Conservation (phyloP, 768 basidiomycete species). For the Baorangia bicolor region DNA sequence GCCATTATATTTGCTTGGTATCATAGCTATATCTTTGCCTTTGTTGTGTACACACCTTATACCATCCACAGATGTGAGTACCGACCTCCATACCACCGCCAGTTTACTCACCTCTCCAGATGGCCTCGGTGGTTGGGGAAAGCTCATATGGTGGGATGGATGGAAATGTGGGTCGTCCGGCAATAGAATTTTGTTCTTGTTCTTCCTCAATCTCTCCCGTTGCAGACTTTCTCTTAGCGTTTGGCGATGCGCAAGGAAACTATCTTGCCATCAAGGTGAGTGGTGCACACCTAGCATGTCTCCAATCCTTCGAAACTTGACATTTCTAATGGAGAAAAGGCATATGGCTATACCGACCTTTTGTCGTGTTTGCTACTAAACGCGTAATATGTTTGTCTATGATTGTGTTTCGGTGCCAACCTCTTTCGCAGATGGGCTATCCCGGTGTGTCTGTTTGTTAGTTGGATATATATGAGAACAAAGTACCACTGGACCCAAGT, state of each 20-base stretch:
- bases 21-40: constrained; percentile 69
- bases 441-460: constrained; percentile 78
- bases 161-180: constrained; percentile 71
- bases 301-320: neutral
- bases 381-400: constrained; percentile 46
- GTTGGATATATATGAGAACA: constrained; percentile 76
- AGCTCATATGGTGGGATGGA: constrained; percentile 70
- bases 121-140: constrained; percentile 75
- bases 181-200: neutral
- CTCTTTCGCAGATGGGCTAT: constrained; percentile 69
- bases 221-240: constrained; percentile 75
- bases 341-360: constrained; percentile 81
- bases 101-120: constrained; percentile 42
- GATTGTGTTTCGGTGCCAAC: neutral
- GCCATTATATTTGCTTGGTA: neutral
- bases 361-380: constrained; percentile 91
- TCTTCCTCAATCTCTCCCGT: neutral
- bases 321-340: constrained; percentile 36
- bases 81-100: neutral
- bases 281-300: neutral
- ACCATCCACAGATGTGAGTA: constrained; percentile 81
- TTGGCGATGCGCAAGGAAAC: constrained; percentile 82
- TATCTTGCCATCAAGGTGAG: constrained; percentile 76
- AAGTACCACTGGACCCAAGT: constrained; percentile 84
- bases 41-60: constrained; percentile 79